Evolutionary conservation across 1,284 basidiomycete species (phyloP), one percentile per base, ranked within the genome.

Genomic region (Meira miltonrushii): DNA sequence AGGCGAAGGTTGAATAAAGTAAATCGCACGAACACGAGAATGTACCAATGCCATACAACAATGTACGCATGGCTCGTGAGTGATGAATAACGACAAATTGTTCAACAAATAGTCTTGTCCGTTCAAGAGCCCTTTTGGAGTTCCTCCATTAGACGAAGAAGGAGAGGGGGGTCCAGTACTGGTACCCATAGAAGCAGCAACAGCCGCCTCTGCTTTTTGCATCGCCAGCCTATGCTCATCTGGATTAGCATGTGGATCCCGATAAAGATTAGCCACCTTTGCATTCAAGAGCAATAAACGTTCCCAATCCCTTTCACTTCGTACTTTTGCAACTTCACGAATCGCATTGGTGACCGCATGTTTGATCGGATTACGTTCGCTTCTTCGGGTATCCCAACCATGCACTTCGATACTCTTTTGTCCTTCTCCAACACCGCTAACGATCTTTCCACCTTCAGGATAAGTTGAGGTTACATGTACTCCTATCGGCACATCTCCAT

Each of bases 41-140:
- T 78, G 75, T 15, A 78, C 57, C 1, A 78, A 66, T 0, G 74
- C 71, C 75, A 78, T 78, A 23, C 61, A 62, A 64, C 75, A 78
- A 54, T 69, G 72, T 2, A 71, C 58, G 58, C 75, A 78, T 9
- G 75, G 75, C 57, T 78, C 75, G 59, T 74, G 71, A 23, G 75
- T 71, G 0, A 66, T 62, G 43, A 77, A 78, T 2, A 78, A 61
- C 2, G 65, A 55, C 0, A 77, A 63, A 1, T 60, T 57, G 25
- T 68, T 77, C 6, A 78, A 65, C 28, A 78, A 65, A 62, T 78
- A 78, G 58, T 78, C 75, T 54, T 61, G 57, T 1, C 72, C 71
- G 55, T 74, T 76, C 39, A 28, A 46, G 7, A 50, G n/a, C 19
- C 19, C 49, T 43, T 28, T 10, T 5, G 2, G 28, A 17, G 43